These are phyloP conservation scores for Leucosporidium creatinivorum DNA, from an alignment of 768 basidiomycete genomes.

Conservation along the genomic window DNA sequence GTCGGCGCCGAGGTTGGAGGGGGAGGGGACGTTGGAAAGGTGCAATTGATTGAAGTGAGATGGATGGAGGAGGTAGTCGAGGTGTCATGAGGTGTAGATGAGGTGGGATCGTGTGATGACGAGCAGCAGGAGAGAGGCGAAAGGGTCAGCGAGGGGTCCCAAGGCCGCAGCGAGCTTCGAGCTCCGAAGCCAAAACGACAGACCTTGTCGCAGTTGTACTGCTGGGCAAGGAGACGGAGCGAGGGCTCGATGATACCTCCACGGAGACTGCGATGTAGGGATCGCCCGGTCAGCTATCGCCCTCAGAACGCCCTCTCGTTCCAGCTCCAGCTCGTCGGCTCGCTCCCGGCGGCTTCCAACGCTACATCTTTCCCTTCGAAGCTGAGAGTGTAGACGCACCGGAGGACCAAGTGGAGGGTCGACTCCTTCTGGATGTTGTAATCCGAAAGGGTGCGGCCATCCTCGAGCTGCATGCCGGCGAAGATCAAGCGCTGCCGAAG, in stretches of 20 bases:
- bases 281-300: slow-evolving; percentile 58
- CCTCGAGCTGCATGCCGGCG: slow-evolving; percentile 85
- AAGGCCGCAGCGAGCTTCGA: too few species aligned
- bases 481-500: slow-evolving; percentile 84
- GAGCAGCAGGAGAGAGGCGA: too few species aligned
- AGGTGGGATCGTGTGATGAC: neutral
- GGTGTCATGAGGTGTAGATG: slow-evolving; percentile 37
- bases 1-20: too few species aligned
- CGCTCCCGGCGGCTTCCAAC: too few species aligned
- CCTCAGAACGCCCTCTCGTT: neutral
- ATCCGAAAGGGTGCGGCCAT: slow-evolving; percentile 80
- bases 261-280: slow-evolving; percentile 81
- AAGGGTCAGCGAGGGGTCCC: too few species aligned
- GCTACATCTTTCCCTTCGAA: too few species aligned
- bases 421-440: slow-evolving; percentile 98
- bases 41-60: too few species aligned
- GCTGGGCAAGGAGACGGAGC: slow-evolving; percentile 89
- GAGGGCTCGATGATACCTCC: slow-evolving; percentile 99
- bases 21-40: too few species aligned
- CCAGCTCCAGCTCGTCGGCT: too few species aligned
- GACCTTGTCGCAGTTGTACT: slow-evolving; percentile 61
- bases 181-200: too few species aligned
- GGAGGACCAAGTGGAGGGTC: slow-evolving; percentile 91
- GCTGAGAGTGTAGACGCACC: slow-evolving; percentile 38
- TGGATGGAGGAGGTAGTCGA: too few species aligned